Conservation (phyloP, 495 filamentous ascomycete genomes). For the Lophium mytilinum region DNA sequence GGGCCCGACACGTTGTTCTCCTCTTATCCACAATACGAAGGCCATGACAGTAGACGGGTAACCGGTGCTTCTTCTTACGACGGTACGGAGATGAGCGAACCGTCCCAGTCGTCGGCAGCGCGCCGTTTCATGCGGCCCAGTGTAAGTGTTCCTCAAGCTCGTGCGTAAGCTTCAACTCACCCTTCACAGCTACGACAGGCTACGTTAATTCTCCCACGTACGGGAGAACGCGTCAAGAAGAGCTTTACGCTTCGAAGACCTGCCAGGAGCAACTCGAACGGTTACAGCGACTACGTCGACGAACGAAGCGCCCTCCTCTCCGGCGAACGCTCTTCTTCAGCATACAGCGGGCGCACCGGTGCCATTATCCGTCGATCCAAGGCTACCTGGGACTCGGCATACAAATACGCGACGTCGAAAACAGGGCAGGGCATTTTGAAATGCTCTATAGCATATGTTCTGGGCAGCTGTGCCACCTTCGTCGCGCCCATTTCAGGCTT, state of each 20-base stretch:
- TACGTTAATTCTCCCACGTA: constrained; percentile 52
- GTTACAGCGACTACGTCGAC: constrained; percentile 3
- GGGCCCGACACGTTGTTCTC: no score
- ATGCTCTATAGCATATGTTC: constrained; percentile 83
- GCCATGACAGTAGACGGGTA: no score
- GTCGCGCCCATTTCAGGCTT: constrained; percentile 61
- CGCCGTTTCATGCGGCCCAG: constrained; percentile 22
- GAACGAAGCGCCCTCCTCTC: constrained; percentile 17
- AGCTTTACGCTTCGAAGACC: constrained; percentile 47
- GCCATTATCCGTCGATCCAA: not conserved
- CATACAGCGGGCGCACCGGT: not conserved
- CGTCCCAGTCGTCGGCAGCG: constrained; percentile 10
- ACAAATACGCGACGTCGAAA: constrained; percentile 43
- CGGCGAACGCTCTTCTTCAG: constrained; percentile 16
- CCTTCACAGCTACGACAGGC: constrained; percentile 46
- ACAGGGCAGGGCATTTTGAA: constrained; percentile 74
- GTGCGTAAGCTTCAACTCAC: not conserved
- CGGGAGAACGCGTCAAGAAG: constrained; percentile 52
- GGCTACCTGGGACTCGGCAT: constrained; percentile 8
- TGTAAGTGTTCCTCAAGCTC: constrained; percentile 7
- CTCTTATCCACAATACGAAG: no score
- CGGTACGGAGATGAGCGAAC: constrained; percentile 14
- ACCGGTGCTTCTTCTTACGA: not conserved
- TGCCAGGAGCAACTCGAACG: constrained; percentile 10
- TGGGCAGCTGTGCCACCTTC: constrained; percentile 85